phyloP scores from a whole-genome alignment of 2,329 filamentous ascomycete genomes.

The Hymenoscyphus fructigenus region DNA sequence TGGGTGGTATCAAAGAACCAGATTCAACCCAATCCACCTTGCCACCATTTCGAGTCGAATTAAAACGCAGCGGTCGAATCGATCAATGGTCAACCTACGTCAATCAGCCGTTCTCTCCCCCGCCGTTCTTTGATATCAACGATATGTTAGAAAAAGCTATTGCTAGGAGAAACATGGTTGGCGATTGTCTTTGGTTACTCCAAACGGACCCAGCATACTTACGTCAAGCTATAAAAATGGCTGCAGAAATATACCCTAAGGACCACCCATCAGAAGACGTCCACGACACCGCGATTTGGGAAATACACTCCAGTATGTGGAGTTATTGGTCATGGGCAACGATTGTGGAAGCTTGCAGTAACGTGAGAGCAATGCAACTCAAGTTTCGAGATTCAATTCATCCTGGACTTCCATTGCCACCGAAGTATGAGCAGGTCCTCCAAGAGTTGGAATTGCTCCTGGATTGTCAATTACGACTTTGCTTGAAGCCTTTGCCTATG shows the following conservation, averaged over 20 bases:
- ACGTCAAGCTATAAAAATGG: constrained; percentile 3
- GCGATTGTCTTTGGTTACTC: constrained; percentile 17
- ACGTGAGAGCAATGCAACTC: constrained; percentile 7
- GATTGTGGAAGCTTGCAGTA: constrained; percentile 6
- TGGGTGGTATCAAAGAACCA: constrained; percentile 6
- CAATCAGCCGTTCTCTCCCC: constrained; percentile 15
- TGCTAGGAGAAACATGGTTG: background rate
- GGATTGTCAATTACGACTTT: background rate
- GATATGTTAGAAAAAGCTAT: constrained; percentile 7
- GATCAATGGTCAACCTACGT: constrained; percentile 13
- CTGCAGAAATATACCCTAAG: background rate
- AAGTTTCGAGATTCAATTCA: constrained; percentile 9
- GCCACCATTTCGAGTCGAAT: background rate
- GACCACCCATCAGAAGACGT: constrained; percentile 3
- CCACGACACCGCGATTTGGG: background rate
- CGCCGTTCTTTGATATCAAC: constrained; percentile 13
- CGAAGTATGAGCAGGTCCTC: constrained; percentile 11
- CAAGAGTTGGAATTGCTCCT: constrained; percentile 13
- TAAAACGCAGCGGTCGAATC: constrained; percentile 1
- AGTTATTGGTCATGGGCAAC: constrained; percentile 14
- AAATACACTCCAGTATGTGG: constrained; percentile 6
- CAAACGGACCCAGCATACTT: constrained; percentile 17
- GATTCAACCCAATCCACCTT: background rate
- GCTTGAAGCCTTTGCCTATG: background rate
- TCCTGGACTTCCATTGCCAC: constrained; percentile 9